Evolutionary conservation across 1,139 yeast species (phyloP), one percentile per base, ranked within the genome.

Genomic region (Suhomyces kunorum): DNA sequence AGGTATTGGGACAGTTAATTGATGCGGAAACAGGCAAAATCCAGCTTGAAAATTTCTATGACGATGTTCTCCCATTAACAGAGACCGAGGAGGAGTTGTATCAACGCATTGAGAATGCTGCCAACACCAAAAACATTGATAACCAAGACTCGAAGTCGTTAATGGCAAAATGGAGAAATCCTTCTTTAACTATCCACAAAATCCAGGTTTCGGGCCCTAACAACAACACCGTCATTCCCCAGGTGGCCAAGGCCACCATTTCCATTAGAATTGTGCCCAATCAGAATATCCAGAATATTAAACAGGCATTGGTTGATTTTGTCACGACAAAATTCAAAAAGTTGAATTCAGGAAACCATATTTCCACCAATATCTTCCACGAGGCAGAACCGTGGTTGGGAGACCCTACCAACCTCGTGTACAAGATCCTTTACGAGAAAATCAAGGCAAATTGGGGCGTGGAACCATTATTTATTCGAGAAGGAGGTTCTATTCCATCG

Each of bases 311-410:
- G 17, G 61, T 69, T 2, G 45, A 59, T 0, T 80, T 72, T 52
- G 55, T 92, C 32, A 51, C 66, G 0, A 52, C 59, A 0, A 58
- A 66, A 35, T 86, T 85, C 48, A 43, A 48, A 1, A 54, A 57
- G 8, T 63, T 88, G 34, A 55, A 69, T 4, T 76, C 94, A 0
- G 76, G 74, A 7, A 92, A 92, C 59, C 70, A 72, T 28, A 55
- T 90, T 26, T 61, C 66, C 13, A 64, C 90, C 15, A 68, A 75
- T 27, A 74, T 88, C 28, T 74, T 82, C 48, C 89, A 88, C 54
- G 92, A 85, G 55, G 95, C 96, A 0, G 98, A 90, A 55, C 95
- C 98, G 2, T 92, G 98, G 98, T 67, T 92, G 9, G 98, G 97
- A 4, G 89, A 92, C 51, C 86, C 92, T 5, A 61, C 72, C 8